Base-by-base conservation (phyloP, 192 early-diverging fungal genomes). In the Coemansia sp. region DNA sequence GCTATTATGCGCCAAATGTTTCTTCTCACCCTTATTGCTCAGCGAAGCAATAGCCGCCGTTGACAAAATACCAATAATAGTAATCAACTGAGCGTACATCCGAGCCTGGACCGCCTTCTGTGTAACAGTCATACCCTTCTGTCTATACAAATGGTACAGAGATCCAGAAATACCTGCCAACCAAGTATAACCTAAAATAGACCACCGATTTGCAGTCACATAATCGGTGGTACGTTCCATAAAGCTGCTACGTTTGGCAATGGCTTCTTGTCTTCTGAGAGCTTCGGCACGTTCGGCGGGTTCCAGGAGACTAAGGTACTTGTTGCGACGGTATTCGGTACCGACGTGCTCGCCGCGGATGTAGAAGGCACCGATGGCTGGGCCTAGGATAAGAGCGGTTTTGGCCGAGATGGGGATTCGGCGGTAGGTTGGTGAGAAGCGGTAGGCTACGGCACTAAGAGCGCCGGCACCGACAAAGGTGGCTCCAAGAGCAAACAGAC, bases 51-150 rank as follows among this genome's bases (percentile, higher is more conserved):
- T 61, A 25, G 72, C 82, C 5, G 88, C 89, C 0, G 86, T 86
- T 2, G 82, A 87, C 70, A 89, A 71, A 18, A 90, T 73, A 0
- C 85, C 86, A 17, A 83, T 71, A 56, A 90, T 76, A 29, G 88
- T 89, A 52, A 86, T 83, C 8, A 80, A 75, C 77, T 90, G 89
- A 6, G 89, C 86, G 68, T 88, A 89, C 86, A 90, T 87, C 66
- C 89, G 85, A 0, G 89, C 89, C 66, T 90, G 88, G 2, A 89
- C 88, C 2, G 86, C 34, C 61, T 89, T 89, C 64, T 90, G 88
- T n/a, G 85, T 76, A 6, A 67, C 68, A 1, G 80, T 72, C 66
- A 90, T 80, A 25, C 86, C 77, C 67, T 81, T 84, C 58, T 84
- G 64, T 51, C 70, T 56, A 17, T 76, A 76, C 48, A 84, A 32